Percentiles rank a stretch among this genome's conserved stretches.
These are phyloP conservation scores for Dryas alaskensis DNA, from an alignment of 306 rosid genomes.

Conservation along the genomic window DNA sequence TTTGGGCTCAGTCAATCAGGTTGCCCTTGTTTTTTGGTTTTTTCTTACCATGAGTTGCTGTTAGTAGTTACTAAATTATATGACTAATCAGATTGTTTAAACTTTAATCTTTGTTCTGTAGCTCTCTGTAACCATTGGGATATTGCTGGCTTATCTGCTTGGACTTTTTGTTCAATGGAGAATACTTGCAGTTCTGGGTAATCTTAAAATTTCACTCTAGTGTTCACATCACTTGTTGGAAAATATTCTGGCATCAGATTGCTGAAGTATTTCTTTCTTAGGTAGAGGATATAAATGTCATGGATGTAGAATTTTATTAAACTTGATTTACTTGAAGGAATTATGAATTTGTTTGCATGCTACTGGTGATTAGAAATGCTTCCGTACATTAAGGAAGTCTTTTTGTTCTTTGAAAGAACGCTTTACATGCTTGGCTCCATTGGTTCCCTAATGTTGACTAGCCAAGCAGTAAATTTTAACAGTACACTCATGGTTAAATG, in stretches of 20 bases:
- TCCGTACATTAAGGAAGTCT: not conserved
- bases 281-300: not conserved
- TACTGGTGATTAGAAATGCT: not conserved
- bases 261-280: not conserved
- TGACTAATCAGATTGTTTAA: not conserved
- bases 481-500: not conserved
- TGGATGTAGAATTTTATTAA: not conserved
- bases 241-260: not conserved
- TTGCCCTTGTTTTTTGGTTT: conserved; percentile 31
- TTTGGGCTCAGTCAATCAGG: conserved; percentile 87
- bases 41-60: not conserved
- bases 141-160: conserved; percentile 86
- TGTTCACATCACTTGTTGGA: conserved; percentile 7
- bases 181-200: conserved; percentile 92
- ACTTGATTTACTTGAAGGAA: not conserved
- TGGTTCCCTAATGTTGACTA: not conserved
- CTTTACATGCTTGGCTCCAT: not conserved
- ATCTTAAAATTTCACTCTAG: conserved; percentile 21
- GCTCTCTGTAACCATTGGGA: conserved; percentile 94
- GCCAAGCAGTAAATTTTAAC: not conserved
- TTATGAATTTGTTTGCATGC: not conserved
- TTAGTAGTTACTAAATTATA: not conserved
- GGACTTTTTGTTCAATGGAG: conserved; percentile 95
- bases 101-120: conserved; percentile 29
- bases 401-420: not conserved